Conservation (phyloP, 2,329 filamentous ascomycete genomes). For the Cadophora sp. region DNA sequence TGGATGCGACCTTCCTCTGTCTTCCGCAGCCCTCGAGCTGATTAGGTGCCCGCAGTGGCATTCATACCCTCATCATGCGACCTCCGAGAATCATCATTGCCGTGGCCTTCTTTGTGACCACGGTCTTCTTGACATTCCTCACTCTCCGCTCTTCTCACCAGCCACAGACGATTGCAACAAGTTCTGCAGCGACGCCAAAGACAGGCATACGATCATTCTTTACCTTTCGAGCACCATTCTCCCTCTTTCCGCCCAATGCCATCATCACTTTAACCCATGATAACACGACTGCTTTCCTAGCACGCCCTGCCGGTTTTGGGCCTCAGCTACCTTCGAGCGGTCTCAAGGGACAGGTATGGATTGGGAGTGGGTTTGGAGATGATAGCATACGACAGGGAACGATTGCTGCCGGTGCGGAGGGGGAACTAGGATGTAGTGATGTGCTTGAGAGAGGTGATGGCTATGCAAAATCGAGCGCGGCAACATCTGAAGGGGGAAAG, state of each 20-base stretch:
- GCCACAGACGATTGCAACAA: constrained; percentile 33
- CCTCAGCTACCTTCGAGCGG: constrained; percentile 77
- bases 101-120: constrained; percentile 42
- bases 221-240: constrained; percentile 78
- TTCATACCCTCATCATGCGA: constrained; percentile 43
- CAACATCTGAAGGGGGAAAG: constrained; percentile 32
- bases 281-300: constrained; percentile 96
- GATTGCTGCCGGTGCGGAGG: constrained; percentile 63
- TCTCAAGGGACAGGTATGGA: constrained; percentile 89
- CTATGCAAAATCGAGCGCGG: constrained; percentile 50
- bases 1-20: constrained; percentile 36
- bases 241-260: constrained; percentile 92
- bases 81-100: constrained; percentile 45
- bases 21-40: constrained; percentile 41
- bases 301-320: constrained; percentile 91
- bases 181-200: constrained; percentile 27
- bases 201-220: constrained; percentile 64
- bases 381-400: constrained; percentile 69
- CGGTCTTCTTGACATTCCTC: constrained; percentile 43
- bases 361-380: constrained; percentile 89
- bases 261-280: constrained; percentile 97
- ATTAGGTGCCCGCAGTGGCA: constrained; percentile 36
- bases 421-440: constrained; percentile 94
- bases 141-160: constrained; percentile 42
- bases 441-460: constrained; percentile 84